Base-by-base conservation (phyloP, 2,329 filamentous ascomycete species). In the Hirsutella minnesotensis region DNA sequence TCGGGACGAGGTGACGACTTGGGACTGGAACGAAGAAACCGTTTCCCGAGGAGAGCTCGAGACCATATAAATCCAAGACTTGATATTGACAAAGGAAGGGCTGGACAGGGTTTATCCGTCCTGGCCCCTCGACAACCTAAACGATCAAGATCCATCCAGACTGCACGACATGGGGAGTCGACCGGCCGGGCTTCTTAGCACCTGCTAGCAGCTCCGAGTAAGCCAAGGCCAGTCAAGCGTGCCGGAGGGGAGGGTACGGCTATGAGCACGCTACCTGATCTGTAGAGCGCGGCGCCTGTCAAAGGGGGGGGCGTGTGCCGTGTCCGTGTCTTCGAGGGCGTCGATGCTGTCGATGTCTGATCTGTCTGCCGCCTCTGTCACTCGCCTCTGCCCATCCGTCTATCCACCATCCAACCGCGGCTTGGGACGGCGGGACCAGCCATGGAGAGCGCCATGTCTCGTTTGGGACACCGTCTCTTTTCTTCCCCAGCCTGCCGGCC, bases 61-160 rank as follows among this genome's bases (percentile, higher is more conserved):
- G 53, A 51, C 47, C 56, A 55, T 61, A 61, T 62, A 62, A 60
- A 61, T 59, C 59, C 59, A 58, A 62, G 57, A 61, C 60, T 53
- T 47, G 53, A 51, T 56, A 56, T 59, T 55, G 58, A 56, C 57
- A 57, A 56, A 61, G 55, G 52, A 53, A 43, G 48, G 42, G 24
- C 31, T 35, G 18, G 40, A 45, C 54, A 57, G 55, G 56, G 53
- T 53, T 53, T 51, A 45, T 44, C 40, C 42, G 38, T 42, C 47
- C 44, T 48, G 16, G 36, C 43, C 45, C 41, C 44, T 46, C 45
- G 36, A 52, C 53, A 53, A 57, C 52, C 55, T 51, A 55, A 55
- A 54, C 33, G 27, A 54, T 58, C 51, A 56, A 59, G 54, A 59
- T 59, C 55, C 56, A 56, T 58, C 51, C 55, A 53, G 33, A 4